phyloP scores from a whole-genome alignment of 208 protist genomes.

The Phytomonas sp. region DNA sequence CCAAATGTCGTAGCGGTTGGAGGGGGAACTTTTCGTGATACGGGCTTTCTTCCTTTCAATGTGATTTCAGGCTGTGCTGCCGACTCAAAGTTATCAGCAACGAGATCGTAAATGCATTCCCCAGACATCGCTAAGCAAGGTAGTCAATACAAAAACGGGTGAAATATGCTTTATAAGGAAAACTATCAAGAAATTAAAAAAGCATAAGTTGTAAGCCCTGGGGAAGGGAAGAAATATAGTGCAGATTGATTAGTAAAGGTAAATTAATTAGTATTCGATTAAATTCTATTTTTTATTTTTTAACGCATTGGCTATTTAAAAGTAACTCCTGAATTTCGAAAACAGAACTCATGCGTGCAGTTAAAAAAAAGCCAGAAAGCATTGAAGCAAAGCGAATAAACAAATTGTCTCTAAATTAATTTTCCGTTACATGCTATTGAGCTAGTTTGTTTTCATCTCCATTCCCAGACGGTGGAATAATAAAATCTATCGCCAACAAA shows the following conservation, averaged over 20 bases:
- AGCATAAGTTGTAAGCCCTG: conserved; percentile 5
- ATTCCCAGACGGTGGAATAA: background rate
- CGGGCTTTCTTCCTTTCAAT: conserved; percentile 20
- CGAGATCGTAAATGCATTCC: conserved; percentile 78
- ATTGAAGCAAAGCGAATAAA: conserved; percentile 2
- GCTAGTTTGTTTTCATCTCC: background rate
- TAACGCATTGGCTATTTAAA: background rate
- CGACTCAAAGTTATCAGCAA: conserved; percentile 28
- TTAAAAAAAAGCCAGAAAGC: background rate
- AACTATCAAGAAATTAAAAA: background rate
- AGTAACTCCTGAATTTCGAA: background rate
- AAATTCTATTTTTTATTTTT: background rate
- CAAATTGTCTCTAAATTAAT: background rate
- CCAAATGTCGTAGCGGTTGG: conserved; percentile 85
- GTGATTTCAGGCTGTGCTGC: conserved; percentile 2
- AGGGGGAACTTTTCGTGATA: conserved; percentile 35
- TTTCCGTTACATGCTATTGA: background rate
- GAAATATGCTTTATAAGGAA: conserved; percentile 10
- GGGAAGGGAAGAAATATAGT: conserved; percentile 12
- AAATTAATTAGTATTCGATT: background rate
- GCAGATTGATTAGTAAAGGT: background rate
- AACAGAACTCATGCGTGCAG: background rate
- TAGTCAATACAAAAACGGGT: conserved; percentile 13
- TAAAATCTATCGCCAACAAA: conserved; percentile 11
- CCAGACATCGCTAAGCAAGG: conserved; percentile 60